Evolutionary conservation across 176 grass and related monocot species (phyloP), one percentile per base, ranked within the genome.

Genomic region (Hordeum marinum): DNA sequence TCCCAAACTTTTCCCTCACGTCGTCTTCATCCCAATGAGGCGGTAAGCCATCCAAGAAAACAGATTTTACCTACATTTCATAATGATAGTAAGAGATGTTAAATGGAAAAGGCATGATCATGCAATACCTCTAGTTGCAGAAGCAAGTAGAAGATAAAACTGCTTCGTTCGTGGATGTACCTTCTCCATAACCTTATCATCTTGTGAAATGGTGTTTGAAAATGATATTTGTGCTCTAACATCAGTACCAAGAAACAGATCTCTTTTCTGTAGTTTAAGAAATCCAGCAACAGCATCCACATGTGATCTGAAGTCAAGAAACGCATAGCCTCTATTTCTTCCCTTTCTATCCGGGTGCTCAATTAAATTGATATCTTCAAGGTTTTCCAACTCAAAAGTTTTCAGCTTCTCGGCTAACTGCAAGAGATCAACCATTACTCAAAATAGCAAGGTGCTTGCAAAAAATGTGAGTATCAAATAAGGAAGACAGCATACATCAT

Each of bases 321-420:
- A 96, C 17, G 94, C 94, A 61, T 91, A 96, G 52, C 94, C 94
- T 83, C 94, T 88, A 79, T 96, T 96, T 84, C 82, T 93, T 14
- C 94, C 94, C 58, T 62, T 88, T 84, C 48, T 93, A 43, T 84
- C 85, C 1, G 91, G 91, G 54, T 96, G 84, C 84, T 96, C 94
- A 82, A 96, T 90, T 59, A 96, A 85, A 68, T 91, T 90, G 32
- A 96, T 81, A 50, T 93, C 84, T 87, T 96, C 89, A 79, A 96
- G 80, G 72, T 96, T 96, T 59, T 93, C 86, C 89, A 96, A 83
- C 41, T 87, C 52, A 37, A 85, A 93, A 54, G 68, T 74, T 72
- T 91, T 85, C 78, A 96, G 81, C 46, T 81, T 85, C 77, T 93
- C 91, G 13, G 83, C 83, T 79, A 96, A 76, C 94, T 96, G 86